phyloP scores from a whole-genome alignment of 2,329 filamentous ascomycete genomes.

The Apiospora koreana region DNA sequence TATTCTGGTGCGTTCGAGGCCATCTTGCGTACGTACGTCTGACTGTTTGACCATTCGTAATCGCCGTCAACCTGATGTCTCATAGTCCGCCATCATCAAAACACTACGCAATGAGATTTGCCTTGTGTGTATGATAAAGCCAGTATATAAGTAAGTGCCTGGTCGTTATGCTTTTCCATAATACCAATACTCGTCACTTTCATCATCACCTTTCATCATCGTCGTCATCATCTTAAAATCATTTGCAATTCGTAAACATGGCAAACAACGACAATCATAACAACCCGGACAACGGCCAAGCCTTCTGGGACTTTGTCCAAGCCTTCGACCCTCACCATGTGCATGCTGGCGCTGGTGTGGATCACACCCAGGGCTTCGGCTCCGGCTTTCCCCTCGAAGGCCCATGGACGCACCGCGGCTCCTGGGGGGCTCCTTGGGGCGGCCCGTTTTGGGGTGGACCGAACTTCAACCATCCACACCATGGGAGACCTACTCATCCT shows the following conservation, averaged over 20 bases:
- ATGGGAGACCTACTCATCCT: slow-evolving; percentile 22
- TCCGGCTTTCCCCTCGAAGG: slow-evolving; percentile 28
- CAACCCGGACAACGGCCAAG: slow-evolving; percentile 18
- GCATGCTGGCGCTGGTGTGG: slow-evolving; percentile 31
- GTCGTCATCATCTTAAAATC: neutral
- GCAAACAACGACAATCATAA: slow-evolving; percentile 23
- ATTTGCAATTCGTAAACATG: slow-evolving; percentile 13
- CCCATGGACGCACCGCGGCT: slow-evolving; percentile 14
- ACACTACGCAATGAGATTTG: slow-evolving; percentile 10
- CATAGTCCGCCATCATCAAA: neutral
- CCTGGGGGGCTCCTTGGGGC: slow-evolving; percentile 17
- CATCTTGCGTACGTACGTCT: slow-evolving; percentile 14
- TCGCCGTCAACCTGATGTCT: slow-evolving; percentile 1
- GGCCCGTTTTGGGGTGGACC: slow-evolving; percentile 16
- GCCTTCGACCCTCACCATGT: slow-evolving; percentile 32
- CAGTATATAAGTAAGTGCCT: neutral
- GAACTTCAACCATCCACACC: slow-evolving; percentile 18
- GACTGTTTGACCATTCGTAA: slow-evolving; percentile 14
- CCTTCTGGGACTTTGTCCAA: slow-evolving; percentile 38
- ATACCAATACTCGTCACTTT: neutral
- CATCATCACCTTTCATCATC: neutral
- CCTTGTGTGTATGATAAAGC: neutral
- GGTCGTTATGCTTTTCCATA: neutral
- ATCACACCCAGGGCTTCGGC: slow-evolving; percentile 28
- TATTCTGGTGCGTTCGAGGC: slow-evolving; percentile 15